These are phyloP conservation scores for Pulveroboletus sp. DNA, from an alignment of 768 basidiomycete species.

Conservation along the genomic window DNA sequence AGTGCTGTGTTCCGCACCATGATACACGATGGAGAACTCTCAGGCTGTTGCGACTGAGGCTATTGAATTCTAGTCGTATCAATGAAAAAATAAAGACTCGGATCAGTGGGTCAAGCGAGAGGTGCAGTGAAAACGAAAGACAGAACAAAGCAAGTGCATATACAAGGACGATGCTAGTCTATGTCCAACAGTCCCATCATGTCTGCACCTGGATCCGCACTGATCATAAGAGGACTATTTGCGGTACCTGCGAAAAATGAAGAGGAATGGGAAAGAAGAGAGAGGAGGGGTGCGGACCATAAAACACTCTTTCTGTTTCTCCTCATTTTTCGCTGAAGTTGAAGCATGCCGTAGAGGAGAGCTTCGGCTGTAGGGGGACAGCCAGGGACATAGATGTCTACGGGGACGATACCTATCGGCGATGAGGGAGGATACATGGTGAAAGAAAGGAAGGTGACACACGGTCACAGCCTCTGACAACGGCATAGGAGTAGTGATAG, in stretches of 20 bases:
- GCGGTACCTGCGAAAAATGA: conserved; percentile 23
- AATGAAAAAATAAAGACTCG: neutral
- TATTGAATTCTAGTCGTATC: neutral
- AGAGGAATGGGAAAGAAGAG: neutral
- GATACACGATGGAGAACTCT: neutral
- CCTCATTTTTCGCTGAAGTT: conserved; percentile 95
- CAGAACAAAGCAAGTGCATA: conserved; percentile 10
- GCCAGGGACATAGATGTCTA: conserved; percentile 97
- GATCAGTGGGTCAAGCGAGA: conserved; percentile 1
- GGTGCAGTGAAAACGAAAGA: neutral
- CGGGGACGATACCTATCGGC: conserved; percentile 83
- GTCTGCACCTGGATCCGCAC: conserved; percentile 2
- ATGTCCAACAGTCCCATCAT: conserved; percentile 11
- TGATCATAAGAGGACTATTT: conserved; percentile 14
- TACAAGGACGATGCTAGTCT: conserved; percentile 27
- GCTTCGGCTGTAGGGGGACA: conserved; percentile 97
- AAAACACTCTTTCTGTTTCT: conserved; percentile 81
- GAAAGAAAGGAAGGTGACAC: conserved; percentile 31
- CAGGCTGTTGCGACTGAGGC: neutral
- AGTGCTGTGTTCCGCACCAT: too few species aligned
- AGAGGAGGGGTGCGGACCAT: conserved; percentile 52
- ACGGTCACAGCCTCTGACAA: conserved; percentile 98
- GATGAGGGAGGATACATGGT: conserved; percentile 7
- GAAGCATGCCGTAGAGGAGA: conserved; percentile 93
- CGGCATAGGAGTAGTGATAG: conserved; percentile 98